Percentiles rank a stretch among this genome's conserved stretches.
These are phyloP conservation scores for Vicia villosa DNA, from an alignment of 306 rosid species.

Conservation along the genomic window DNA sequence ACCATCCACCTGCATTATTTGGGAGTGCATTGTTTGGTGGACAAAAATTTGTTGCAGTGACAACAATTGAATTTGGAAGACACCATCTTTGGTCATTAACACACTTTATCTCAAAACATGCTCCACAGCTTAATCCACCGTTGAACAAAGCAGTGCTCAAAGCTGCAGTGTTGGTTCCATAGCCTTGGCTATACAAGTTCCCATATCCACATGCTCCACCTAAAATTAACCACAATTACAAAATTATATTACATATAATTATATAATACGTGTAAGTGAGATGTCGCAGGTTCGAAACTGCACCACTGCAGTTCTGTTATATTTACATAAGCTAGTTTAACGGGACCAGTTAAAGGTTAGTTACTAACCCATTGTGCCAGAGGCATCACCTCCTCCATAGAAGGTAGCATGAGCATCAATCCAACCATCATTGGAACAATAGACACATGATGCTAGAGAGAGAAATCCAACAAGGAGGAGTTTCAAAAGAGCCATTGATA, in stretches of 20 bases:
- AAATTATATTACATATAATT: too few relatives aligned
- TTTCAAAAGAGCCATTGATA: conserved; percentile 47
- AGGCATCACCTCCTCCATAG: conserved; percentile 88
- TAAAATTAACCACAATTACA: conserved; percentile 1
- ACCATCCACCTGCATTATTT: conserved; percentile 82
- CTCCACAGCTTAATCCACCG: conserved; percentile 73
- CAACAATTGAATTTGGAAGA: conserved; percentile 52
- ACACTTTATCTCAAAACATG: conserved; percentile 75
- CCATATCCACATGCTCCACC: conserved; percentile 93
- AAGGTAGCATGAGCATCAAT: conserved; percentile 79
- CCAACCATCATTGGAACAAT: conserved; percentile 53
- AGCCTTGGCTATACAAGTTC: conserved; percentile 72
- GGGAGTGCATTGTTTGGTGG: conserved; percentile 77
- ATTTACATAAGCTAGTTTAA: too few relatives aligned
- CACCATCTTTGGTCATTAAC: conserved; percentile 67
- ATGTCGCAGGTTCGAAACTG: too few relatives aligned
- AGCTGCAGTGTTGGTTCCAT: conserved; percentile 77
- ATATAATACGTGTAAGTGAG: too few relatives aligned
- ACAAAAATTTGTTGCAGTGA: conserved; percentile 82
- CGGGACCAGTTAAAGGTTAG: too few relatives aligned
- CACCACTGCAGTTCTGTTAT: too few relatives aligned
- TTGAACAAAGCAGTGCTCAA: conserved; percentile 78
- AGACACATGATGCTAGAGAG: conserved; percentile 32
- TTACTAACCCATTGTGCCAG: conserved; percentile 89
- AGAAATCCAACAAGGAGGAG: conserved; percentile 46